Percentiles rank a stretch among this genome's conserved stretches.
These are phyloP conservation scores for Cordyceps tenuipes DNA, from an alignment of 2,329 filamentous ascomycete genomes.

Conservation along the genomic window DNA sequence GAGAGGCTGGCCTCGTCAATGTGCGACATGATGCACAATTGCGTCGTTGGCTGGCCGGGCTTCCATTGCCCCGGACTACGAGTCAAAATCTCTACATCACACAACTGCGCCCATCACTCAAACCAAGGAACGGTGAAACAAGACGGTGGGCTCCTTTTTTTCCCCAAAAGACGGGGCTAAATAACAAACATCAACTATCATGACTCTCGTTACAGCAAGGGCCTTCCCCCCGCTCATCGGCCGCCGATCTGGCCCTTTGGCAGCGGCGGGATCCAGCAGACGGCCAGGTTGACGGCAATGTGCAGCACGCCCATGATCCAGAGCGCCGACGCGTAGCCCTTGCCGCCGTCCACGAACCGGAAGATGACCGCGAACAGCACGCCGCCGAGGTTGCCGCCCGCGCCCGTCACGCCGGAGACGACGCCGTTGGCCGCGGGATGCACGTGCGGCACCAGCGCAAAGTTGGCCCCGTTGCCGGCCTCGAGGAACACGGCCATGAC, in stretches of 20 bases:
- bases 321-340: constrained; percentile 59
- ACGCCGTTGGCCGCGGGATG: constrained; percentile 73
- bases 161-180: background rate
- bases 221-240: background rate
- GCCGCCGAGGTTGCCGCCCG: constrained; percentile 75
- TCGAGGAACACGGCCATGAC: constrained; percentile 76
- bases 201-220: background rate
- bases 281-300: constrained; percentile 58
- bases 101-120: background rate
- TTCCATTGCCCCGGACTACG: background rate
- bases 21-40: background rate
- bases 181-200: background rate
- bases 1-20: background rate
- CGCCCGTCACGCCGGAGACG: constrained; percentile 71
- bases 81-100: no score
- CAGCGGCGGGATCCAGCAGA: constrained; percentile 48
- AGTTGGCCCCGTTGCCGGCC: constrained; percentile 79
- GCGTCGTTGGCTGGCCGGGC: background rate
- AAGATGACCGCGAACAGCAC: constrained; percentile 74
- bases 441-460: constrained; percentile 78
- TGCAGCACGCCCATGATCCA: constrained; percentile 78
- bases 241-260: constrained; percentile 36
- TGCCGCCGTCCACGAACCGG: constrained; percentile 61
- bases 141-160: background rate
- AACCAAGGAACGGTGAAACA: background rate